Conservation (phyloP, 192 early-diverging fungal species). For the Chytriomyces confervae region DNA sequence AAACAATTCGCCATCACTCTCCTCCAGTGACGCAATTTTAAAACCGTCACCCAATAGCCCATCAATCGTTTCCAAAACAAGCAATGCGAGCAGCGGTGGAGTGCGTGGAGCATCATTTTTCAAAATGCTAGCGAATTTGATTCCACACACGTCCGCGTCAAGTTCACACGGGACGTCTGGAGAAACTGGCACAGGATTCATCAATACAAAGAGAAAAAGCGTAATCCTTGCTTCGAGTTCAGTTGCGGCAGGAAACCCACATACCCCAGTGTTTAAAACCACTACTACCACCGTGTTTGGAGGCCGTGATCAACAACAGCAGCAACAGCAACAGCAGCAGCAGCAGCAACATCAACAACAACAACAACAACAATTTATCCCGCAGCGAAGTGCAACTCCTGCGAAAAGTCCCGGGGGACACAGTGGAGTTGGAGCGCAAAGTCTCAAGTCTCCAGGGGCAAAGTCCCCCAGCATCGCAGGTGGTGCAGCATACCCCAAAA, state of each 20-base stretch:
- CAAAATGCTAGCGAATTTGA: slow-evolving; percentile 8
- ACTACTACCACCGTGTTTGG: too few species aligned
- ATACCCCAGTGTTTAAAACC: background rate
- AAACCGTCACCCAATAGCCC: background rate
- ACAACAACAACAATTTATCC: background rate
- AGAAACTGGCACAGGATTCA: background rate
- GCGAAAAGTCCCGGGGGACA: background rate
- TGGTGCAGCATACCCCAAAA: background rate
- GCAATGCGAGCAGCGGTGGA: background rate
- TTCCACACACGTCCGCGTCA: background rate
- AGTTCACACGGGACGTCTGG: background rate
- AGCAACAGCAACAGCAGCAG: background rate
- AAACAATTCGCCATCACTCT: background rate
- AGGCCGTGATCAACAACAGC: too few species aligned
- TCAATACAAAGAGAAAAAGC: too few species aligned
- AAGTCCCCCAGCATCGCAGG: background rate
- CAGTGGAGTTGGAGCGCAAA: background rate
- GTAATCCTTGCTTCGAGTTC: too few species aligned
- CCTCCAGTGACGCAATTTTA: background rate
- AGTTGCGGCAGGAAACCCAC: background rate
- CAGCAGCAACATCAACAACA: background rate
- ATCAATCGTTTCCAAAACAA: background rate
- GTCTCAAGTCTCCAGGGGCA: background rate
- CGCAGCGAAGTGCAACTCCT: background rate
- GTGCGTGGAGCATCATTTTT: slow-evolving; percentile 23